These are phyloP conservation scores for Cercophora samala DNA, from an alignment of 495 filamentous ascomycete genomes.

Conservation along the genomic window DNA sequence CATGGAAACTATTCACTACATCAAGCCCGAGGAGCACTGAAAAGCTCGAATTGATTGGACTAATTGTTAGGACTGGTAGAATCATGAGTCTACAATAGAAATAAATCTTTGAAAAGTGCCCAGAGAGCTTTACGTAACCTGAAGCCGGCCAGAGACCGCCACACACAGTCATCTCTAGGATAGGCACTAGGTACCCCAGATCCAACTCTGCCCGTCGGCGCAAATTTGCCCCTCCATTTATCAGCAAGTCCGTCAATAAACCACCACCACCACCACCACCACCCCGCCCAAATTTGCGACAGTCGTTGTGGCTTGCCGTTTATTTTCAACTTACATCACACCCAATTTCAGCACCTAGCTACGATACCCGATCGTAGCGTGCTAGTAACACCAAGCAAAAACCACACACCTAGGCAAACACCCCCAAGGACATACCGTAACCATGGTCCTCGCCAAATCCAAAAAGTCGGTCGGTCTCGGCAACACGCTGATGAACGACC, in stretches of 20 bases:
- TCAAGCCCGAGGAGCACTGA: not conserved
- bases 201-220: conserved; percentile 1
- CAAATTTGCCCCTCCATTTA: conserved; percentile 48
- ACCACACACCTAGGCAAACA: not conserved
- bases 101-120: not conserved
- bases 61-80: not conserved
- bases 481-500: conserved; percentile 79
- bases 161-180: not conserved
- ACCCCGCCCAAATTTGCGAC: conserved; percentile 17
- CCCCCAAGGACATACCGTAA: conserved; percentile 20
- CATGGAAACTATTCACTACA: not conserved
- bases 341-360: conserved; percentile 9
- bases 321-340: not conserved
- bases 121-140: not conserved
- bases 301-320: not conserved
- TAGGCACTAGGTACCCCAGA: not conserved
- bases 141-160: not conserved
- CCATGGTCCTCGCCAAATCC: conserved; percentile 91
- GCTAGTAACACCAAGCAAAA: not conserved
- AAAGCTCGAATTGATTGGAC: not conserved
- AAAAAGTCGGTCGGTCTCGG: conserved; percentile 93
- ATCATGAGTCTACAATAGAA: not conserved
- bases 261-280: too few species aligned
- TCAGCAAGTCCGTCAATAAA: conserved; percentile 28
- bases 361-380: not conserved